These are phyloP conservation scores for Aspergillus pseudoglaucus DNA, from an alignment of 2,329 filamentous ascomycete genomes.

Conservation along the genomic window DNA sequence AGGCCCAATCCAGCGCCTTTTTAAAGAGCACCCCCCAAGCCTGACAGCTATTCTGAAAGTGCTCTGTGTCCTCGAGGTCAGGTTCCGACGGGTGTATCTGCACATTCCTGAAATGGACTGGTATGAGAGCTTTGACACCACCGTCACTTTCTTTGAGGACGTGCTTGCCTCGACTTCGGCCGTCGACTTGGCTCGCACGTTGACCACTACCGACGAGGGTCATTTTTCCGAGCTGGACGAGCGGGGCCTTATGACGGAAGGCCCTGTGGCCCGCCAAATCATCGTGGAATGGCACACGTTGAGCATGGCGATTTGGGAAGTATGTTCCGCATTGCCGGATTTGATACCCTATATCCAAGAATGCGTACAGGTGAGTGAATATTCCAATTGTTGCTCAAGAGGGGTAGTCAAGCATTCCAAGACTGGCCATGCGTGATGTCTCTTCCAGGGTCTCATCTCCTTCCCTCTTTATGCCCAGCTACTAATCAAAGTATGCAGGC, in stretches of 20 bases:
- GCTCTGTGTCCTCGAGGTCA: conserved; percentile 28
- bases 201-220: conserved; percentile 24
- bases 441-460: neutral
- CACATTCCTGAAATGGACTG: conserved; percentile 30
- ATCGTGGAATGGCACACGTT: conserved; percentile 25
- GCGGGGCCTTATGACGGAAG: conserved; percentile 18
- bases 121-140: conserved; percentile 25
- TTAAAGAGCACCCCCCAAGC: conserved; percentile 24
- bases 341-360: conserved; percentile 26
- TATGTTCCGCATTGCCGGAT: conserved; percentile 31
- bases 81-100: conserved; percentile 31
- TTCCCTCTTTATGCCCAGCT: neutral
- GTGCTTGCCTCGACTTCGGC: conserved; percentile 26
- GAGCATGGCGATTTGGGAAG: conserved; percentile 31
- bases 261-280: conserved; percentile 15
- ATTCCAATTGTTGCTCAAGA: neutral
- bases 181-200: conserved; percentile 24
- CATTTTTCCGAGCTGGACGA: conserved; percentile 24
- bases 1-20: conserved; percentile 32
- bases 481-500: conserved; percentile 15
- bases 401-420: too few species aligned
- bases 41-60: conserved; percentile 30
- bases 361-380: conserved; percentile 27
- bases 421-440: too few species aligned
- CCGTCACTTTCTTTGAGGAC: conserved; percentile 29